phyloP scores from a whole-genome alignment of 2,329 filamentous ascomycete genomes.

The Talaromyces sp. region DNA sequence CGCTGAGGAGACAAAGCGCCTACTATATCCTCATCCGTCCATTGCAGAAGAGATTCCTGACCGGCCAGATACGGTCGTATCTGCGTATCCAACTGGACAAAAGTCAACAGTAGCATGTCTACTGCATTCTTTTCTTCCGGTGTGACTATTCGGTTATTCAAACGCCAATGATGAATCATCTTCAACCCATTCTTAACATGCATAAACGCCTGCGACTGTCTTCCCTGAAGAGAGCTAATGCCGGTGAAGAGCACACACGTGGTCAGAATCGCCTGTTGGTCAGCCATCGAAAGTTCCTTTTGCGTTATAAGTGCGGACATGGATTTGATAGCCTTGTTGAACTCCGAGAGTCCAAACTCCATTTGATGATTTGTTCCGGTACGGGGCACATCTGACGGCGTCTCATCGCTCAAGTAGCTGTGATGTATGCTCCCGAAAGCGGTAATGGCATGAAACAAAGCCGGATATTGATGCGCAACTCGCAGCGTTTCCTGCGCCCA shows the following conservation, averaged over 20 bases:
- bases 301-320: constrained; percentile 10
- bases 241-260: constrained; percentile 14
- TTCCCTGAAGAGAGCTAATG: constrained; percentile 9
- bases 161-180: constrained; percentile 15
- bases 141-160: not conserved
- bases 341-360: constrained; percentile 14
- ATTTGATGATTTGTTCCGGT: not conserved
- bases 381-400: constrained; percentile 10
- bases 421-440: constrained; percentile 17
- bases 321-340: constrained; percentile 17
- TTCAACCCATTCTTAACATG: constrained; percentile 16
- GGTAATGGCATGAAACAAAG: constrained; percentile 15
- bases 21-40: constrained; percentile 7
- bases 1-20: not conserved
- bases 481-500: constrained; percentile 10
- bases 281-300: not conserved
- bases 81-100: constrained; percentile 12
- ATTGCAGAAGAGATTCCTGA: constrained; percentile 13
- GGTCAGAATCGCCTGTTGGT: constrained; percentile 16
- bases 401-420: constrained; percentile 12
- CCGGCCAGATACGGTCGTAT: constrained; percentile 14
- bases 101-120: constrained; percentile 5
- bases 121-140: not conserved
- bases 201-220: constrained; percentile 17
- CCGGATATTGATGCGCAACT: constrained; percentile 16